Evolutionary conservation across 768 basidiomycete genomes (phyloP).

Genomic region (Auricularia auricula-judae): DNA sequence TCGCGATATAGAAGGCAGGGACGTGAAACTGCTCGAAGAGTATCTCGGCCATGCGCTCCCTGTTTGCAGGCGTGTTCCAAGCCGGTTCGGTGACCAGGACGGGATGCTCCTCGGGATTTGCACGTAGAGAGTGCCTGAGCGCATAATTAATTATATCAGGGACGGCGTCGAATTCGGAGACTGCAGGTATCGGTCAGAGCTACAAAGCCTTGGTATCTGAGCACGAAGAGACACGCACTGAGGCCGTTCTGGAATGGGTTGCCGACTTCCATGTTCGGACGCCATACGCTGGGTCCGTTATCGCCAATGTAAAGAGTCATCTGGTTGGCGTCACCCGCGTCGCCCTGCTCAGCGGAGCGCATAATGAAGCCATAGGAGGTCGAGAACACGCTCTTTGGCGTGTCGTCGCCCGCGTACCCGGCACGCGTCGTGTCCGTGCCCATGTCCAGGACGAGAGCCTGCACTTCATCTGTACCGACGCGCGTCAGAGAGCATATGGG

Average conservation of each 20-base stretch:
- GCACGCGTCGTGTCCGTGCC: conserved; percentile 83
- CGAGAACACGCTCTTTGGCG: conserved; percentile 85
- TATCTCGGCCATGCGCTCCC: conserved; percentile 92
- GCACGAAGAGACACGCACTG: conserved; percentile 32
- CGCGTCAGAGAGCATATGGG: neutral
- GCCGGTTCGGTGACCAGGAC: conserved; percentile 89
- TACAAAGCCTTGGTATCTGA: neutral
- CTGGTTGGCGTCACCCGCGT: conserved; percentile 29
- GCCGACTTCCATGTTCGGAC: conserved; percentile 76
- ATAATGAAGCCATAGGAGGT: conserved; percentile 74
- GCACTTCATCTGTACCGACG: conserved; percentile 71
- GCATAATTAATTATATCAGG: conserved; percentile 65
- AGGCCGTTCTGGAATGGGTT: conserved; percentile 80
- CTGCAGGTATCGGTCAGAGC: conserved; percentile 23
- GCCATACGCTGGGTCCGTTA: conserved; percentile 82
- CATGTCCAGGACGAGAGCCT: conserved; percentile 91
- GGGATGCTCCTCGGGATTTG: conserved; percentile 76
- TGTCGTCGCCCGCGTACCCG: conserved; percentile 95
- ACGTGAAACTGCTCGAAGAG: conserved; percentile 95
- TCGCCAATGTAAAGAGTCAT: conserved; percentile 66
- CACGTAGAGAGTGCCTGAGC: conserved; percentile 62
- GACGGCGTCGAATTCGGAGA: conserved; percentile 68
- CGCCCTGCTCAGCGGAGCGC: conserved; percentile 19
- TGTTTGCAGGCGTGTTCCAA: conserved; percentile 89
- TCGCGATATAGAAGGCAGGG: conserved; percentile 94